Percentiles rank a stretch among this genome's conserved stretches.
Conservation (phyloP, 177 flowering plant genomes). For the Vitis hybrid region DNA sequence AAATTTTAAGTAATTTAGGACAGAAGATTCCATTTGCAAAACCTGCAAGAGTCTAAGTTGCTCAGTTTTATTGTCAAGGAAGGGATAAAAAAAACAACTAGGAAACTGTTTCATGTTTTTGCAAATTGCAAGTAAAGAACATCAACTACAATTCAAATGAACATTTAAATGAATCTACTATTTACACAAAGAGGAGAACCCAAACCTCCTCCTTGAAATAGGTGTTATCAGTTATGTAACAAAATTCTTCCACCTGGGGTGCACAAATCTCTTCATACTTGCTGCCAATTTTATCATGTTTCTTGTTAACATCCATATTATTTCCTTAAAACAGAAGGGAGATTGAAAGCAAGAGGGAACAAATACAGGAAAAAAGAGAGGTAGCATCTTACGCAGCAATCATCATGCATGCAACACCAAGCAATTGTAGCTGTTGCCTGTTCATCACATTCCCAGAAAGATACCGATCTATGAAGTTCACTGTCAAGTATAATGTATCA, state of each 20-base stretch:
- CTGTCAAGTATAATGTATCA: conserved; percentile 64
- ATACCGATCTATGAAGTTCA: conserved; percentile 71
- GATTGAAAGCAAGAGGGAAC: background rate
- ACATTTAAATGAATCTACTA: background rate
- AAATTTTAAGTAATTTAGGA: conserved; percentile 84
- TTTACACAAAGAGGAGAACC: background rate
- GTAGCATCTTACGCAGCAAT: conserved; percentile 61
- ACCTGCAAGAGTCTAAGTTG: conserved; percentile 45
- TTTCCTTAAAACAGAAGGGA: background rate
- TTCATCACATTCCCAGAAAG: conserved; percentile 67
- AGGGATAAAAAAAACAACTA: too few relatives aligned
- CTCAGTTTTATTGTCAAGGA: too few relatives aligned
- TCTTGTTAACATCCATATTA: conserved; percentile 5
- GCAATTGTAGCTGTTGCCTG: conserved; percentile 61
- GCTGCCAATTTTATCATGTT: conserved; percentile 33
- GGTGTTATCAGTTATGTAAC: conserved; percentile 96
- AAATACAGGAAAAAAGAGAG: background rate
- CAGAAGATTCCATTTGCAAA: conserved; percentile 87
- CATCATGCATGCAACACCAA: conserved; percentile 86
- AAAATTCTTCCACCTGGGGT: conserved; percentile 98
- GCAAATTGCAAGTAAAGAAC: too few relatives aligned
- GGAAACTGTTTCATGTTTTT: background rate
- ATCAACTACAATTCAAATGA: background rate
- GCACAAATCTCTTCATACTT: conserved; percentile 99
- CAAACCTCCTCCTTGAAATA: conserved; percentile 91